Evolutionary conservation across 805 yeast genomes (phyloP).

Genomic region (Yarrowia sp.): DNA sequence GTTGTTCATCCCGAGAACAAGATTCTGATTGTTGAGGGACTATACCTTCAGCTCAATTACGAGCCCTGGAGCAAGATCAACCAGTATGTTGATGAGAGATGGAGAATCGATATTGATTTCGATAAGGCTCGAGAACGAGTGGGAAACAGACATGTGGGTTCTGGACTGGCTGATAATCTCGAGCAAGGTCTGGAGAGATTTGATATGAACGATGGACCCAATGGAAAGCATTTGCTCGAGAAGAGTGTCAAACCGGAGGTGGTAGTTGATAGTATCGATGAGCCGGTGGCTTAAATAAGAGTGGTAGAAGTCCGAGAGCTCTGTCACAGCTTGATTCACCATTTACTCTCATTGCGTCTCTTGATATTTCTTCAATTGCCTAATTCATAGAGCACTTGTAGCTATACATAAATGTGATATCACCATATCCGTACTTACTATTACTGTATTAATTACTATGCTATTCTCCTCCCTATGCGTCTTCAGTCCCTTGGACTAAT

Average conservation of each 20-base stretch:
- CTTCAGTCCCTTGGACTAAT: not conserved
- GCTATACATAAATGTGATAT: too few relatives aligned
- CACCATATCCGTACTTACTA: too few relatives aligned
- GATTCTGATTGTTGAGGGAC: constrained; percentile 76
- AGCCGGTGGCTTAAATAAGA: too few relatives aligned
- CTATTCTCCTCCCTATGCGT: not conserved
- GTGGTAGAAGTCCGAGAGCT: too few relatives aligned
- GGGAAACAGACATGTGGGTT: constrained; percentile 63
- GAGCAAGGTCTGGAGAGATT: constrained; percentile 51
- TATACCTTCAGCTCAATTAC: constrained; percentile 66
- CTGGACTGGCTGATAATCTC: constrained; percentile 51
- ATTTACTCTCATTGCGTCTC: too few relatives aligned
- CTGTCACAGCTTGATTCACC: too few relatives aligned
- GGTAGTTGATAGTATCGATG: constrained; percentile 9
- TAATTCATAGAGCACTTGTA: too few relatives aligned
- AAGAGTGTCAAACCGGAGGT: constrained; percentile 47
- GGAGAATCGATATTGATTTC: constrained; percentile 59
- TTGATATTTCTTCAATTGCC: too few relatives aligned
- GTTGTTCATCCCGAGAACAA: constrained; percentile 56
- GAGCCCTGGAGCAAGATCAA: constrained; percentile 65
- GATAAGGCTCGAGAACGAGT: constrained; percentile 62
- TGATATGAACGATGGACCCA: constrained; percentile 63
- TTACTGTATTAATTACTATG: not conserved
- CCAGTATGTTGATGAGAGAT: constrained; percentile 51
- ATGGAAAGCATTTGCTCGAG: constrained; percentile 57